A percentile compares a stretch with the other conserved stretches of the same genome.
These are phyloP conservation scores for Pseudovirgaria hyperparasitica DNA, from an alignment of 2,329 filamentous ascomycete genomes.

Conservation along the genomic window DNA sequence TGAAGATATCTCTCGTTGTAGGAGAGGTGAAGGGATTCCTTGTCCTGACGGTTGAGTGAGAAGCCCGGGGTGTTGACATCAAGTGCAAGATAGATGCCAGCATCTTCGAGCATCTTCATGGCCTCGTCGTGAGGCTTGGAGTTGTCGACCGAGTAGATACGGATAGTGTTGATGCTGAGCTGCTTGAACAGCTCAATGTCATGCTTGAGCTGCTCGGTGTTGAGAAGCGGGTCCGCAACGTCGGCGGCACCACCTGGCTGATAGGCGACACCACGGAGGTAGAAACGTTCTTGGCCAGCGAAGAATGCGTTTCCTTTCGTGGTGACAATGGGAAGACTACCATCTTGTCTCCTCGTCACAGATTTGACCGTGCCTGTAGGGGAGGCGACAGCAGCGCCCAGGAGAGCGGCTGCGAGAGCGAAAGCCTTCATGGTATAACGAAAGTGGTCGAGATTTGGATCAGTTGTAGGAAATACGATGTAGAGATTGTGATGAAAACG, in stretches of 20 bases:
- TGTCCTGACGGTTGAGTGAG: constrained; percentile 67
- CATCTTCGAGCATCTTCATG: constrained; percentile 68
- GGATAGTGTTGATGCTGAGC: constrained; percentile 79
- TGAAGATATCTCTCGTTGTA: constrained; percentile 84
- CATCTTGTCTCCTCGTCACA: constrained; percentile 2
- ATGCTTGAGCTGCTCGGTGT: constrained; percentile 54
- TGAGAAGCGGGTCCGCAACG: constrained; percentile 59
- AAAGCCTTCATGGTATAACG: too few species aligned
- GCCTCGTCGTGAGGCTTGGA: constrained; percentile 67
- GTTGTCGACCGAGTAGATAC: constrained; percentile 90
- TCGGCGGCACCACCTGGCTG: constrained; percentile 40
- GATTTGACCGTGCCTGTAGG: background rate
- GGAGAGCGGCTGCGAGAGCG: background rate
- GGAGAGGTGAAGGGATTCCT: constrained; percentile 42
- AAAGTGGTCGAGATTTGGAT: too few species aligned
- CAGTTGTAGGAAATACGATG: too few species aligned
- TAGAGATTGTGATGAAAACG: too few species aligned
- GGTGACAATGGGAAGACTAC: constrained; percentile 38
- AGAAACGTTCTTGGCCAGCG: constrained; percentile 45
- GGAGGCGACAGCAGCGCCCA: background rate
- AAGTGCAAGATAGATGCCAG: constrained; percentile 82
- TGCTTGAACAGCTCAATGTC: constrained; percentile 73
- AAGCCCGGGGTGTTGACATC: constrained; percentile 84
- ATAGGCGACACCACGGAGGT: constrained; percentile 50
- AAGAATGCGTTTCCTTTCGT: constrained; percentile 55